Evolutionary conservation across 495 filamentous ascomycete genomes (phyloP).

Genomic region (Penicillium bialowiezense): DNA sequence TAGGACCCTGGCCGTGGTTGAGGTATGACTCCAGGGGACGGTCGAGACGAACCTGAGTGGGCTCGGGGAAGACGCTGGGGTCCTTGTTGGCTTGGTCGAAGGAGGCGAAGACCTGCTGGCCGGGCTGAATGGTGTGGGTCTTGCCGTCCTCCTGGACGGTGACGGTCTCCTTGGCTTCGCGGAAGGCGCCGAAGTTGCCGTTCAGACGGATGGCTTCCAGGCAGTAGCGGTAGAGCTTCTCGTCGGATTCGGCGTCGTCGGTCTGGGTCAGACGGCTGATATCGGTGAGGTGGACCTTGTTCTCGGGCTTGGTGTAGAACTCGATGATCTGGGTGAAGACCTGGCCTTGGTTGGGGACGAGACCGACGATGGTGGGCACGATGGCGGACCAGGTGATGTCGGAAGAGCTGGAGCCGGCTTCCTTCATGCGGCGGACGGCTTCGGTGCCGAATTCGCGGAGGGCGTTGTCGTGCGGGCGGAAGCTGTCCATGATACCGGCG

Average conservation of each 20-base stretch:
- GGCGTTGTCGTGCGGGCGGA: constrained; percentile 49
- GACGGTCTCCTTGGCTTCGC: constrained; percentile 40
- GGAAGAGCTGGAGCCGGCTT: constrained; percentile 58
- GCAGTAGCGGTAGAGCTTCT: constrained; percentile 47
- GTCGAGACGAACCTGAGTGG: constrained; percentile 60
- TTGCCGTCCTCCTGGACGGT: constrained; percentile 51
- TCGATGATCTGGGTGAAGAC: constrained; percentile 76
- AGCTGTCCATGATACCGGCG: constrained; percentile 53
- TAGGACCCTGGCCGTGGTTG: constrained; percentile 60
- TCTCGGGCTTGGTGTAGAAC: constrained; percentile 64
- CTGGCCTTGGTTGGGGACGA: constrained; percentile 70
- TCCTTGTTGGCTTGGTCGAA: constrained; percentile 55
- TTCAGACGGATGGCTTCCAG: constrained; percentile 59
- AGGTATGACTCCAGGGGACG: constrained; percentile 68
- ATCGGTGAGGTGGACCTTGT: constrained; percentile 53
- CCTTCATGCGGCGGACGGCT: constrained; percentile 66
- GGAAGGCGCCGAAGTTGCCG: constrained; percentile 57
- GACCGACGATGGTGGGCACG: constrained; percentile 55
- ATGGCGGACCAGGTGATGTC: constrained; percentile 76
- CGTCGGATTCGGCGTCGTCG: constrained; percentile 46
- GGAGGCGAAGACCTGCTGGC: constrained; percentile 50
- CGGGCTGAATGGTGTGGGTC: constrained; percentile 47
- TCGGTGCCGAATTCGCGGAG: constrained; percentile 66
- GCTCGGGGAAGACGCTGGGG: constrained; percentile 63
- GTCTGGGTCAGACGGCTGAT: constrained; percentile 55